Evolutionary conservation across 192 early-diverging fungal species (phyloP), one percentile per base, ranked within the genome.

Genomic region (Chytriomyces sp.): DNA sequence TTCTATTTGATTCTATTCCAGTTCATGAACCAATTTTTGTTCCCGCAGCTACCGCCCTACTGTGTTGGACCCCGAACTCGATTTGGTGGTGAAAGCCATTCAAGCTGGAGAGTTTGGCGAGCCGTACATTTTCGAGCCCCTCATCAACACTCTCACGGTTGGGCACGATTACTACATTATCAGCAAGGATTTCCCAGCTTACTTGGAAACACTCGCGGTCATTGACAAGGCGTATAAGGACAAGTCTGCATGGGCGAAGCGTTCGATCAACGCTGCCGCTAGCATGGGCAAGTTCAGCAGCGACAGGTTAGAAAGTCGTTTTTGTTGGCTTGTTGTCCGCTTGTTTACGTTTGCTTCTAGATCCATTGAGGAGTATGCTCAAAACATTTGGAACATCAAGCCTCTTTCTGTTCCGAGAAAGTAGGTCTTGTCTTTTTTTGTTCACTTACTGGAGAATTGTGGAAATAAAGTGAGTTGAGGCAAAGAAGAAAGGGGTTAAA

Each of bases 211-310:
- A 3, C 90, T 93, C 78, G 84, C 88, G 53, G 77, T 83, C 5
- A 91, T 95, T 41, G 96, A 99, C 78, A 84, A 72, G n/a, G 90
- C 91, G 2, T 99, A 90, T 85, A 87, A 90, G 76, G 84, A 98
- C 81, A 86, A 86, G 56, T 76, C 85, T 17, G 85, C 82, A 54
- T 99, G 97, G 97, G 83, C 91, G 54, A 91, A 91, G 76, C 93
- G 91, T 80, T 93, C 90, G 60, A 97, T 99, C 72, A 82, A 88
- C 56, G 94, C 92, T 36, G 91, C 93, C 31, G 92, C 94, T 56
- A 82, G 89, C 71, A 98, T 98, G 95, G 90, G 94, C 80, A 95
- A 96, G 78, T 99, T 99, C 82, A 94, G 77, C 52, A 78, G 75
- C 78, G 86, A 88, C 69, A 72, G 85, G 75, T 84, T 89, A 60